Percentiles rank a stretch among this genome's conserved stretches.
Conservation (phyloP, 352 stramenopile genomes). For the Phytophthora citricola region DNA sequence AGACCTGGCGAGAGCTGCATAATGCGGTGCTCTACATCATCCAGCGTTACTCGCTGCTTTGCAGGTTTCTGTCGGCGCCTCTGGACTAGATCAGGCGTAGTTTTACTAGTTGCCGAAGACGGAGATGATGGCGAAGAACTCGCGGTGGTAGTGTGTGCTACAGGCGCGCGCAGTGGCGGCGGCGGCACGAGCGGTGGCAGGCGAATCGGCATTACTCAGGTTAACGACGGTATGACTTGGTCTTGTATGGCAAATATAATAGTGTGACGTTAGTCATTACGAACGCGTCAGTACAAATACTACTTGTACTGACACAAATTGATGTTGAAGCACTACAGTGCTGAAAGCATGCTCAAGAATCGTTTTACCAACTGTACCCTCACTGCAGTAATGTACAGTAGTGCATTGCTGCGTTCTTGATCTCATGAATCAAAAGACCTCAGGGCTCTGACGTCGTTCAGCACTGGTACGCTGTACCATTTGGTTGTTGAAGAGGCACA, state of each 20-base stretch:
- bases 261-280: not conserved
- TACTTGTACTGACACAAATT: too few relatives aligned
- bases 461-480: too few relatives aligned
- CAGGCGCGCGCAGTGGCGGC: not conserved
- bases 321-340: too few relatives aligned
- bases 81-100: conserved; percentile 5
- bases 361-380: too few relatives aligned
- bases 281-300: too few relatives aligned
- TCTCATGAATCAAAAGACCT: too few relatives aligned
- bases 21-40: conserved; percentile 68
- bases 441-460: too few relatives aligned
- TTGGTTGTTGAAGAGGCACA: conserved; percentile 5
- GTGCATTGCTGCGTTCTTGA: too few relatives aligned
- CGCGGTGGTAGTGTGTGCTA: not conserved
- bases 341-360: too few relatives aligned
- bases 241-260: not conserved
- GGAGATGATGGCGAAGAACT: conserved; percentile 1
- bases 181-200: conserved; percentile 15
- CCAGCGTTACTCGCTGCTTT: conserved; percentile 48
- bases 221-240: not conserved
- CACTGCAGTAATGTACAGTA: too few relatives aligned
- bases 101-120: not conserved
- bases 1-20: conserved; percentile 49
- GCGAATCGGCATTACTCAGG: conserved; percentile 1
- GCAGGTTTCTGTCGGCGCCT: conserved; percentile 27